A percentile compares a stretch with the other conserved stretches of the same genome.
These are phyloP conservation scores for Terana coerulea DNA, from an alignment of 768 basidiomycete genomes.

Conservation along the genomic window DNA sequence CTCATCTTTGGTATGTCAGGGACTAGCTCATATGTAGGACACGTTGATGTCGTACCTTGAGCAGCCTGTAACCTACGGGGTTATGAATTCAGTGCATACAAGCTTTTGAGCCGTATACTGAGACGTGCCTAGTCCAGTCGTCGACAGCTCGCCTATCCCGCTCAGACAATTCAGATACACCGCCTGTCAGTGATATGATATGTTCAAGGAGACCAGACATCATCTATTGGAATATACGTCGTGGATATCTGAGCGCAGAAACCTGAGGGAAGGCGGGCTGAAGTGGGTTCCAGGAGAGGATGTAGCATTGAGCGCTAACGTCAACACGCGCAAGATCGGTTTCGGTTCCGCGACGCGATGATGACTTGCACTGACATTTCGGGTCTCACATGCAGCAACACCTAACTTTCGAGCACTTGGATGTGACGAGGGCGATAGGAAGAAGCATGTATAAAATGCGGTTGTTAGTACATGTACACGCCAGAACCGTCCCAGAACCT, in stretches of 20 bases:
- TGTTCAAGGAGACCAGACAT: slow-evolving; percentile 10
- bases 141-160: slow-evolving; percentile 23
- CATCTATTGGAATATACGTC: not conserved
- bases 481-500: too few relatives aligned
- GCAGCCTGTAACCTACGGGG: not conserved
- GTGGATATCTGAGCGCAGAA: too few relatives aligned
- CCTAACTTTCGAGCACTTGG: too few relatives aligned
- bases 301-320: not conserved
- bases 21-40: not conserved
- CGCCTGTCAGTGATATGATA: slow-evolving; percentile 16
- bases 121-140: slow-evolving; percentile 24
- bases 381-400: too few relatives aligned
- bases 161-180: slow-evolving; percentile 21
- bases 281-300: not conserved
- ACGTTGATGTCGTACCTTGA: not conserved
- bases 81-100: not conserved
- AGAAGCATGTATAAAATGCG: too few relatives aligned
- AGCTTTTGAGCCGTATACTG: not conserved
- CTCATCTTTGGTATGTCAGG: not conserved
- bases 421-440: too few relatives aligned
- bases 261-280: too few relatives aligned
- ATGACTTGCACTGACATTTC: too few relatives aligned
- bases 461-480: too few relatives aligned
- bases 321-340: not conserved
- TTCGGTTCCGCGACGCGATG: not conserved